A percentile compares a stretch with the other conserved stretches of the same genome.
Conservation (phyloP, 225 moss, liverwort and hornwort species). For the Asterella californica region DNA sequence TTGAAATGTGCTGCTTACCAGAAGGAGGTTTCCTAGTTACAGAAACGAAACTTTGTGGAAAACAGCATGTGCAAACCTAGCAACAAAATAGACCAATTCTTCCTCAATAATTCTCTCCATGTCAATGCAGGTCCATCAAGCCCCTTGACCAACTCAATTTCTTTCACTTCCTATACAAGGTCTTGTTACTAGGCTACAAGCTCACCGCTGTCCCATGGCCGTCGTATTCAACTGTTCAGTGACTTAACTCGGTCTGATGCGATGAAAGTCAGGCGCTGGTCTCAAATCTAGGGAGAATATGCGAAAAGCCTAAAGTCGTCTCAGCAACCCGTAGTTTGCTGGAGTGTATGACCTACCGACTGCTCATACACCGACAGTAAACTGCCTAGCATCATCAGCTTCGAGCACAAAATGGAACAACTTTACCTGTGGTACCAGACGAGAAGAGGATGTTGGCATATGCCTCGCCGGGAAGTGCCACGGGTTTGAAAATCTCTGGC, state of each 20-base stretch:
- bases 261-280: background rate
- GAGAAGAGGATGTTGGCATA: constrained; percentile 81
- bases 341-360: background rate
- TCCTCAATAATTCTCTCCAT: background rate
- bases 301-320: background rate
- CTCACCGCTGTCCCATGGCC: background rate
- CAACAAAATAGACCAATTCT: background rate
- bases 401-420: background rate
- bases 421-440: constrained; percentile 84
- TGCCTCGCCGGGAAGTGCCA: constrained; percentile 56
- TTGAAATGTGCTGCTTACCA: background rate
- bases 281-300: background rate
- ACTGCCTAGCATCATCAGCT: background rate
- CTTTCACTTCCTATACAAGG: background rate
- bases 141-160: background rate
- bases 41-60: background rate
- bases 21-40: background rate
- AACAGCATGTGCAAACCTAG: background rate
- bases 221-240: background rate
- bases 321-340: background rate
- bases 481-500: constrained; percentile 65
- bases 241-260: background rate
- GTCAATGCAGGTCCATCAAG: background rate
- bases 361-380: background rate
- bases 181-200: background rate